Percentiles rank a stretch among this genome's conserved stretches.
Evolutionary conservation across 1,139 yeast species (phyloP).

Genomic region (Debaryomyces sp.): DNA sequence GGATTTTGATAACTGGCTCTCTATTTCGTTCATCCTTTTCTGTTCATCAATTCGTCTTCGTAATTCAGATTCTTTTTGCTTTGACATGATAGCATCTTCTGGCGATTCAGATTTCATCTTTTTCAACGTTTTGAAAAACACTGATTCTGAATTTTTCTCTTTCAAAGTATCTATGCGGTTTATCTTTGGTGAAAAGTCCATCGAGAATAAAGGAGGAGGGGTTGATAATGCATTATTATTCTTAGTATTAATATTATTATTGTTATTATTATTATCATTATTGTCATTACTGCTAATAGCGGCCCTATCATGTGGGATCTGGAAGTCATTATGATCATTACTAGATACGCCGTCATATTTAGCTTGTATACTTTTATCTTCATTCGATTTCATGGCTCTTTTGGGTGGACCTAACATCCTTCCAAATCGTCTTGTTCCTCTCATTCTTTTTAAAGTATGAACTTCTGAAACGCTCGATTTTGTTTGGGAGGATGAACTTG

Average conservation of each 20-base stretch:
- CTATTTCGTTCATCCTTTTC: constrained; percentile 21
- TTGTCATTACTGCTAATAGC: not conserved
- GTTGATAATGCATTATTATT: constrained; percentile 5
- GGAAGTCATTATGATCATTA: not conserved
- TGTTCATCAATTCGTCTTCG: constrained; percentile 32
- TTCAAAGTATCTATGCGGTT: not conserved
- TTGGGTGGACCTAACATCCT: constrained; percentile 44
- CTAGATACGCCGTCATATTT: not conserved
- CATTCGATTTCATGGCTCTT: constrained; percentile 31
- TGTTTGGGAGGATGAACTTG: constrained; percentile 2
- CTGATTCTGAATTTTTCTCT: constrained; percentile 8
- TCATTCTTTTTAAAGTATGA: constrained; percentile 26
- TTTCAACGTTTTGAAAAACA: constrained; percentile 12
- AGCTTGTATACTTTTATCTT: constrained; percentile 9
- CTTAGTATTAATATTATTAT: not conserved
- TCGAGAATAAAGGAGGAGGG: constrained; percentile 18
- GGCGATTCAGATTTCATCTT: constrained; percentile 11
- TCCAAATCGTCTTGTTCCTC: constrained; percentile 39
- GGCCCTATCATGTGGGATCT: not conserved
- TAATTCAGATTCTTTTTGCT: constrained; percentile 29
- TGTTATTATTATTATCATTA: not conserved
- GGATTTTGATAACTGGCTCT: constrained; percentile 10
- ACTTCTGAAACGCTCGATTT: constrained; percentile 12
- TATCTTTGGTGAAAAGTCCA: constrained; percentile 19
- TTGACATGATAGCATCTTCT: constrained; percentile 15